A percentile compares a stretch with the other conserved stretches of the same genome.
Conservation (phyloP, 257 asterid species). For the Solanum peruvianum region DNA sequence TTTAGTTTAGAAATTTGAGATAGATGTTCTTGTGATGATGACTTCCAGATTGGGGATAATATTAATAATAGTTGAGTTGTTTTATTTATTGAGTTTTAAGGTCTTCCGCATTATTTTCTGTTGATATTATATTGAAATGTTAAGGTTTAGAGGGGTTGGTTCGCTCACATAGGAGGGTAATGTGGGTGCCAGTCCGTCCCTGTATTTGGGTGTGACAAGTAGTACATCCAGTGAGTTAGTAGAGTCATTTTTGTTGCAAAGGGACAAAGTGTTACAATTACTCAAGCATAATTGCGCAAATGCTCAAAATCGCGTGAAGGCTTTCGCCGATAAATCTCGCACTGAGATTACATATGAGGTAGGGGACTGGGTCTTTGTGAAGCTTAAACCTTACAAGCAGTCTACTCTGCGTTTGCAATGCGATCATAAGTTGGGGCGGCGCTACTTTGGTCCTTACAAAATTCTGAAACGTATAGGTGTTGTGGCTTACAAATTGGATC, state of each 20-base stretch:
- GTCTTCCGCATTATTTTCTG: too few species aligned
- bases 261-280: background rate
- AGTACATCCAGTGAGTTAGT: background rate
- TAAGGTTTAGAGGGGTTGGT: too few species aligned
- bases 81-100: too few species aligned
- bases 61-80: too few species aligned
- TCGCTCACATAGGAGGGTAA: too few species aligned
- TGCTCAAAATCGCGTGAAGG: background rate
- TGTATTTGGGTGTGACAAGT: too few species aligned
- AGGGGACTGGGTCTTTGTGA: background rate
- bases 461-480: background rate
- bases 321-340: background rate
- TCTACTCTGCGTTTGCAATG: background rate
- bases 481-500: background rate
- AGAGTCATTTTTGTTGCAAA: background rate
- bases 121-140: too few species aligned
- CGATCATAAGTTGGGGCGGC: background rate
- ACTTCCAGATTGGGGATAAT: too few species aligned
- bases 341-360: background rate
- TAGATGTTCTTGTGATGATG: too few species aligned
- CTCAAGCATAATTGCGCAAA: background rate
- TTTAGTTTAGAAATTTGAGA: too few species aligned
- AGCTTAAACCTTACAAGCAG: background rate
- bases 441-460: background rate
- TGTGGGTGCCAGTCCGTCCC: too few species aligned